These are phyloP conservation scores for Vigna nakashimae DNA, from an alignment of 306 rosid genomes.

Conservation along the genomic window DNA sequence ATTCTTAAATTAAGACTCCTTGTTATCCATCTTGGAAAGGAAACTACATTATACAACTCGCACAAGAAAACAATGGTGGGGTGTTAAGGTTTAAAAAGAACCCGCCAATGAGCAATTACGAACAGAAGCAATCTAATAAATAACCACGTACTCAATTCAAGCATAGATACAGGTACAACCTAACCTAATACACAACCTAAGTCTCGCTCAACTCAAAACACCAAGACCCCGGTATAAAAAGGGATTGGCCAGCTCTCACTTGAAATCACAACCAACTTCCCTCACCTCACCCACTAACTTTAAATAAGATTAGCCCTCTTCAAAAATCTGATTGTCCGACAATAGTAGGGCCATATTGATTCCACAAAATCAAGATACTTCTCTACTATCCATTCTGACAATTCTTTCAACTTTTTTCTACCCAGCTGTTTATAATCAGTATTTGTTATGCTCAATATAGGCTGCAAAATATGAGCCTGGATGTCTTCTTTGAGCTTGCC, in stretches of 20 bases:
- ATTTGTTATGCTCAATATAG: conserved; percentile 62
- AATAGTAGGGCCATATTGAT: conserved; percentile 87
- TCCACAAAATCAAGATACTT: conserved; percentile 81
- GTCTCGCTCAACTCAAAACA: conserved; percentile 51
- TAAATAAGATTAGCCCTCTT: conserved; percentile 86
- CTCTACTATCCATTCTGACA: conserved; percentile 62
- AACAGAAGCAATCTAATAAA: neutral
- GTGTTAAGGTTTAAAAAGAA: too few relatives aligned
- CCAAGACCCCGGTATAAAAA: conserved; percentile 62
- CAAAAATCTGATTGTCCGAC: conserved; percentile 78
- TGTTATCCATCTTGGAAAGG: neutral
- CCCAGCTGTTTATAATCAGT: conserved; percentile 67
- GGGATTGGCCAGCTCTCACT: conserved; percentile 54
- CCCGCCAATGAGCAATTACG: neutral
- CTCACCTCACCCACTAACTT: neutral
- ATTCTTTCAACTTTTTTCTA: conserved; percentile 60
- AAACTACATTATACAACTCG: too few relatives aligned
- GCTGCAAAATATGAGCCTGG: conserved; percentile 57
- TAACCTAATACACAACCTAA: neutral
- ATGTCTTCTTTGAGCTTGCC: conserved; percentile 75
- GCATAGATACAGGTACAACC: too few relatives aligned
- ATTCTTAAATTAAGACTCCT: too few relatives aligned
- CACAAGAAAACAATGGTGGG: too few relatives aligned
- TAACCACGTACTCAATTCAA: too few relatives aligned
- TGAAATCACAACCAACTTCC: neutral